Base-by-base conservation (phyloP, 345 rosid genomes). In the Brassica incana region DNA sequence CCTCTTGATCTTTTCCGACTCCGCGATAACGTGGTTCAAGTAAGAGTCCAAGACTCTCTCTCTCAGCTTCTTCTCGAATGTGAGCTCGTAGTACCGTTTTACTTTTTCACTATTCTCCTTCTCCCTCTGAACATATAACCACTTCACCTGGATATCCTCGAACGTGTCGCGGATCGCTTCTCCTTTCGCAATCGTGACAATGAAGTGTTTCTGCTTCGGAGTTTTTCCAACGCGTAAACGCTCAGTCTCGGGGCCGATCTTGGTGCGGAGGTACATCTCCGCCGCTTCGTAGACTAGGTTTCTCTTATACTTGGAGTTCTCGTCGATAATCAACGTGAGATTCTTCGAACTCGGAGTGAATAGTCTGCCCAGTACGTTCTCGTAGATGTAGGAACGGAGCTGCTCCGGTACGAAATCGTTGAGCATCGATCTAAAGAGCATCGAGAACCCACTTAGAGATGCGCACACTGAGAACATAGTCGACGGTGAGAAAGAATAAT, bases 201-300 rank as follows among this genome's bases (percentile, higher is more conserved):
- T 45, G 72, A 85, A 48, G 2, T 70, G 81, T 43, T 77, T 85
- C 54, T 85, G 78, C 3, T 78, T 50, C 0, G 84, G 77, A 15
- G 69, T 68, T 62, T 85, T 88, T 40, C 83, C 79, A 15, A 88
- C 79, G 58, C 69, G 83, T 40, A 88, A 77, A 0, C 87, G 74
- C 38, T 60, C 83, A 1, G 83, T 78, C 3, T 80, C 67, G 0
- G 90, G 87, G 59, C 82, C 79, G 65, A 87, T 83, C 43, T 84
- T 87, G 84, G 85, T 78, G 2, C 80, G 79, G 48, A 87, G 85
- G 12, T 87, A 88, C 50, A 70, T 33, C 76, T 83, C 88, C n/a
- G 87, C 84, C 15, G 90, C 88, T 11, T 78, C 84, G 59, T 59
- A 85, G 11, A 86, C 80, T 48, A 84, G 81, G 61, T 88, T 87